These are phyloP conservation scores for Yamadazyma oceani DNA, from an alignment of 1,139 yeast genomes.

Conservation along the genomic window DNA sequence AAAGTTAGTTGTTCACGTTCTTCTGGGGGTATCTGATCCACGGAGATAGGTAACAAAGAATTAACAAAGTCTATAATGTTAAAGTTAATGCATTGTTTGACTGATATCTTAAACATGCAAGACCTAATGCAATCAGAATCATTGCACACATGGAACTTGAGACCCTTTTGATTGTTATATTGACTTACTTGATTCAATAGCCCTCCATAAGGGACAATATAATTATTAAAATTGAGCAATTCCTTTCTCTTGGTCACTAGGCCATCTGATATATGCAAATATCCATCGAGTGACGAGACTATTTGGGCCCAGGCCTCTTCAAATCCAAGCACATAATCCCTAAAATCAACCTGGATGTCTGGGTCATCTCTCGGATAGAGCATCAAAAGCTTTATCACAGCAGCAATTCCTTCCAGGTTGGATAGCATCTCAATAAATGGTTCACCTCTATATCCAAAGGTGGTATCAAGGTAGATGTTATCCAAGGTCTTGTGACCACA, in stretches of 20 bases:
- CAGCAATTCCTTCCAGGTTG: conserved; percentile 43
- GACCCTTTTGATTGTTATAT: background rate
- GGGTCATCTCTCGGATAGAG: conserved; percentile 44
- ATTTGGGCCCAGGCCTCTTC: conserved; percentile 55
- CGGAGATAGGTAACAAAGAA: conserved; percentile 25
- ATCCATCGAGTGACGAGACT: conserved; percentile 29
- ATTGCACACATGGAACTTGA: conserved; percentile 5
- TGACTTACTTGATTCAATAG: conserved; percentile 1
- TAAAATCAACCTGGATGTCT: conserved; percentile 41
- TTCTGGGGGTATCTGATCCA: conserved; percentile 16
- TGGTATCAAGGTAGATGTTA: conserved; percentile 56
- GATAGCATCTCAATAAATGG: conserved; percentile 47
- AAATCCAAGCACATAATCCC: conserved; percentile 50
- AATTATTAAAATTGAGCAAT: background rate
- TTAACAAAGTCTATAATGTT: conserved; percentile 37
- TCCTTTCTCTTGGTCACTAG: background rate
- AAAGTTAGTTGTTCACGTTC: conserved; percentile 18
- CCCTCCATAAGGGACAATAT: conserved; percentile 3
- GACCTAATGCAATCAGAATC: background rate
- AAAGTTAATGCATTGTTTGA: conserved; percentile 43
- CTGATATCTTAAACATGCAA: conserved; percentile 20
- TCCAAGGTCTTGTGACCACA: conserved; percentile 35
- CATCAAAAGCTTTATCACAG: conserved; percentile 31
- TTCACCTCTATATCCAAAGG: conserved; percentile 51
- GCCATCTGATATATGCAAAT: conserved; percentile 20